Evolutionary conservation across 306 rosid species (phyloP).

Genomic region (Quillaja saponaria): DNA sequence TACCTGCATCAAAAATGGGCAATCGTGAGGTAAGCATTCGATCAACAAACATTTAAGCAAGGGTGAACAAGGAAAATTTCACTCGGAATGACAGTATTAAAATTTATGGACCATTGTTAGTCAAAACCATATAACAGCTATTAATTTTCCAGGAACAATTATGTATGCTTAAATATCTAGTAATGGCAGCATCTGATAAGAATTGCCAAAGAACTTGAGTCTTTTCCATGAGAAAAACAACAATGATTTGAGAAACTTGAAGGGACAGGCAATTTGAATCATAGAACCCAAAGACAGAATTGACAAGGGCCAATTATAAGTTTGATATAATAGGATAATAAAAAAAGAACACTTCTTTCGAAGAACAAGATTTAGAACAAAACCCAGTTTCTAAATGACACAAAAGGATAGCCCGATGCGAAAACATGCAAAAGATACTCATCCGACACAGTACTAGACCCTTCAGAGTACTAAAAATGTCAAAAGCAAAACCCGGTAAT

Average conservation of each 20-base stretch:
- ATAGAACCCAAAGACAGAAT: slow-evolving; percentile 9
- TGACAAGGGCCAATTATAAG: no score
- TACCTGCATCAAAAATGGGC: slow-evolving; percentile 44
- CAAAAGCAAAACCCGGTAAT: not conserved
- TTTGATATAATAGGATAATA: not conserved
- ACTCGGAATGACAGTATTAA: not conserved
- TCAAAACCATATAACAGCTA: slow-evolving; percentile 4
- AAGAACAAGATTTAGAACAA: slow-evolving; percentile 5
- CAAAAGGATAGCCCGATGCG: slow-evolving; percentile 11
- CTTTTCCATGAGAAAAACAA: no score
- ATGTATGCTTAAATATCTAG: no score
- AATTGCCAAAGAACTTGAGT: no score
- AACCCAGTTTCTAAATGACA: slow-evolving; percentile 23
- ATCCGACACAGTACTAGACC: slow-evolving; percentile 2
- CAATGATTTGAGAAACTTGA: no score
- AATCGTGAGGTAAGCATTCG: slow-evolving; percentile 16
- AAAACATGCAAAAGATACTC: slow-evolving; percentile 25
- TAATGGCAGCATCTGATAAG: no score
- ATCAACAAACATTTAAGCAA: not conserved
- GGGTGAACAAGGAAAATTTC: slow-evolving; percentile 1
- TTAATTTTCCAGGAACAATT: not conserved
- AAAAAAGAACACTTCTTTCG: slow-evolving; percentile 5
- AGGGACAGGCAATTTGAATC: not conserved
- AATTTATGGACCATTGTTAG: not conserved
- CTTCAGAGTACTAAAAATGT: slow-evolving; percentile 2